phyloP scores from a whole-genome alignment of 164 flowering plant genomes.

The Stephania yunnanensis region DNA sequence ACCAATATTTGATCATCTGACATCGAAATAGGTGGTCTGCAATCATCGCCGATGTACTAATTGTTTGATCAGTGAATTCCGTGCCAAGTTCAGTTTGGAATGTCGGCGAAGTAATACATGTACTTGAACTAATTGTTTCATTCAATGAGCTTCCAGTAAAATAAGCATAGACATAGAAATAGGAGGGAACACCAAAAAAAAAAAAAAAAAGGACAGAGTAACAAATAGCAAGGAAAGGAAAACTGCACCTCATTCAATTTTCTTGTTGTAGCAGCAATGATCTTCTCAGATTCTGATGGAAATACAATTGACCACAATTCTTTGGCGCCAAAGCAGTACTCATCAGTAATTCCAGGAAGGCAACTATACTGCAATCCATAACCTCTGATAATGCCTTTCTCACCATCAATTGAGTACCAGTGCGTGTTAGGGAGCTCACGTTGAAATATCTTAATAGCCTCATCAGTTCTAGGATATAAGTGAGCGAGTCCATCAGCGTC shows the following conservation, averaged over 20 bases:
- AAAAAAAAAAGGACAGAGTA: not conserved
- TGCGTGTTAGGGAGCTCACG: constrained; percentile 63
- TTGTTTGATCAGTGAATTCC: no score
- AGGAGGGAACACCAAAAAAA: not conserved
- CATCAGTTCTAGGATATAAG: constrained; percentile 70
- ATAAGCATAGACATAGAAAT: no score
- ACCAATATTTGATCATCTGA: no score
- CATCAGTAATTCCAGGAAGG: constrained; percentile 40
- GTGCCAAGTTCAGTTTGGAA: not conserved
- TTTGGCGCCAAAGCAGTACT: constrained; percentile 69
- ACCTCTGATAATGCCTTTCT: constrained; percentile 67
- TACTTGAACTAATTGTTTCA: not conserved
- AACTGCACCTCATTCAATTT: constrained; percentile 68
- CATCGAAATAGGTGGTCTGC: no score
- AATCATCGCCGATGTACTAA: no score
- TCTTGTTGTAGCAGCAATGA: constrained; percentile 60
- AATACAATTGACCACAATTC: constrained; percentile 83
- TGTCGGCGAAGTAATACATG: not conserved
- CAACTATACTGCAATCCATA: constrained; percentile 46
- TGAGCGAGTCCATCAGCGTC: constrained; percentile 51
- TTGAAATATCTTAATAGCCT: constrained; percentile 53
- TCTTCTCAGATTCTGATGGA: constrained; percentile 89
- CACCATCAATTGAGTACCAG: constrained; percentile 78
- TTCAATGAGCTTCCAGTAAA: not conserved
- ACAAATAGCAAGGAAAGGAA: not conserved